Evolutionary conservation across 2,329 filamentous ascomycete species (phyloP).

Genomic region (Fusarium pseudonygamai): DNA sequence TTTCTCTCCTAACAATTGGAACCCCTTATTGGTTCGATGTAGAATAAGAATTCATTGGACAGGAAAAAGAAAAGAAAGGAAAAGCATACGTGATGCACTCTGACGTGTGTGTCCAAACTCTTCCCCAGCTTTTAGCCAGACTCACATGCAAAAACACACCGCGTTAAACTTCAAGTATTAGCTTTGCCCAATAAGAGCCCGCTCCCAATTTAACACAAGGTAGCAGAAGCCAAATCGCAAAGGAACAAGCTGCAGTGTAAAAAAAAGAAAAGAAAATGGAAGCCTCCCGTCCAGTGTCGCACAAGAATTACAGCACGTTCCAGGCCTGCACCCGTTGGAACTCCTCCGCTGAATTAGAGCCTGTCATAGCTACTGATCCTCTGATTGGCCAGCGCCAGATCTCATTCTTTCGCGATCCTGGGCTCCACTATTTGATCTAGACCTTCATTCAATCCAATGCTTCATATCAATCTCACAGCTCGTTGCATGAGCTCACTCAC

Average conservation of each 20-base stretch:
- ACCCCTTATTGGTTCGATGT: not conserved
- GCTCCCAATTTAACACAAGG: conserved; percentile 9
- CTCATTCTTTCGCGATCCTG: not conserved
- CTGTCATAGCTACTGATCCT: not conserved
- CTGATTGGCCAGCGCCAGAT: conserved; percentile 16
- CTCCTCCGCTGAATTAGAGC: not conserved
- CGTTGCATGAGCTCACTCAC: not conserved
- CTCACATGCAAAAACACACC: conserved; percentile 26
- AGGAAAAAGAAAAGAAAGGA: not conserved
- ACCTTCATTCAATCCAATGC: conserved; percentile 1
- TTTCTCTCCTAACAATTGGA: not conserved
- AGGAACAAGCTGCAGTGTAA: not conserved
- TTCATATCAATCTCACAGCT: not conserved
- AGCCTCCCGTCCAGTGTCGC: not conserved
- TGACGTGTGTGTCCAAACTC: conserved; percentile 11
- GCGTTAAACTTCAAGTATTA: not conserved
- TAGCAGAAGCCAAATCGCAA: not conserved
- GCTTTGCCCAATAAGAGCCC: conserved; percentile 2
- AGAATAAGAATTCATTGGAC: not conserved
- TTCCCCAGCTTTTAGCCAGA: conserved; percentile 4
- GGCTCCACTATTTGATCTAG: conserved; percentile 23
- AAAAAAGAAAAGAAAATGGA: not conserved
- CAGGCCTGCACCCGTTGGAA: not conserved
- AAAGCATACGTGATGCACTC: conserved; percentile 6
- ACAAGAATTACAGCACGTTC: not conserved